phyloP scores from a whole-genome alignment of 306 rosid species.

The Biancaea sappan region DNA sequence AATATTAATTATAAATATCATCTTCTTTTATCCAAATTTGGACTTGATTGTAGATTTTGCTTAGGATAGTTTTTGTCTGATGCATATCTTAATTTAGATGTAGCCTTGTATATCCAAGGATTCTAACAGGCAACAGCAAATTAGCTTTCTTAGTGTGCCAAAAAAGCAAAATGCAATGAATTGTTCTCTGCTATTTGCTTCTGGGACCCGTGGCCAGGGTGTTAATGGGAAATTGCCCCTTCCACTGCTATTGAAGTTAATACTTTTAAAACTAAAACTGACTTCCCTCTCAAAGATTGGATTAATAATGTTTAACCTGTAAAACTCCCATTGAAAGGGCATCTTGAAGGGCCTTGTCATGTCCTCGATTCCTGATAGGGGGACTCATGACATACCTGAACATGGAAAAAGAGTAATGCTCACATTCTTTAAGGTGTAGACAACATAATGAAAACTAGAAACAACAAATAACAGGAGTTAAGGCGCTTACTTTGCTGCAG shows the following conservation, averaged over 20 bases:
- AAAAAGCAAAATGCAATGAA: not conserved
- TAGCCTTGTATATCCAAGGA: not conserved
- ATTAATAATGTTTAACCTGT: slow-evolving; percentile 59
- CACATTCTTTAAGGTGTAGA: slow-evolving; percentile 30
- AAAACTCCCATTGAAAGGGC: slow-evolving; percentile 82
- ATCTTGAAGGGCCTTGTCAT: slow-evolving; percentile 89
- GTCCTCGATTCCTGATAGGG: slow-evolving; percentile 82
- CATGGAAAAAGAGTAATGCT: slow-evolving; percentile 28
- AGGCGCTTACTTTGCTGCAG: slow-evolving; percentile 73
- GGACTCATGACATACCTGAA: slow-evolving; percentile 98
- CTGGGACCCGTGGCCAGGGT: not conserved
- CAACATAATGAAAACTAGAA: slow-evolving; percentile 17
- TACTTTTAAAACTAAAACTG: not conserved
- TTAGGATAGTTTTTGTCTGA: not conserved
- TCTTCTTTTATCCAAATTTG: not conserved
- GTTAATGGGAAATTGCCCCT: not conserved
- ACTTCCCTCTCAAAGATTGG: not conserved
- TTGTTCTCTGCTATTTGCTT: not conserved
- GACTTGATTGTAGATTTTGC: not conserved
- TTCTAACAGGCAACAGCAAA: not conserved
- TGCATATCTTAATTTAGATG: not conserved
- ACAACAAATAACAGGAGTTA: slow-evolving; percentile 21
- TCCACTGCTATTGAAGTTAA: not conserved
- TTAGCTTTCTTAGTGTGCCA: not conserved
- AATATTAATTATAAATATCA: not conserved